These are phyloP conservation scores for Pholiota molesta DNA, from an alignment of 768 basidiomycete species.

Conservation along the genomic window DNA sequence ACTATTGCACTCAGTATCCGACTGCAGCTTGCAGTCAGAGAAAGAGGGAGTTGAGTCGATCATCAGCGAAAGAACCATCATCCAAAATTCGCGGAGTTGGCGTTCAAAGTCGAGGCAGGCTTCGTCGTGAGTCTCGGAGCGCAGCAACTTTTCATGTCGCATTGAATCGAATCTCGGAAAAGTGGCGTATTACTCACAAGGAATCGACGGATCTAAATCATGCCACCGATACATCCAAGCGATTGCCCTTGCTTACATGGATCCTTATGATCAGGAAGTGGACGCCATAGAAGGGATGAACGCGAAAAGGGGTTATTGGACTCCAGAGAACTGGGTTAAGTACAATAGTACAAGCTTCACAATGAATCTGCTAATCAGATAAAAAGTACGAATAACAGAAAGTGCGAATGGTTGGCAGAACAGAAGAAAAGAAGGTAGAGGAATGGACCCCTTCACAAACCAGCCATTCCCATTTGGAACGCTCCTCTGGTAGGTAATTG, in stretches of 20 bases:
- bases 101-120: conserved; percentile 13
- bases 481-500: conserved; percentile 43
- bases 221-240: not conserved
- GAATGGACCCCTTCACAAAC: conserved; percentile 37
- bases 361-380: conserved; percentile 22
- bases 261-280: not conserved
- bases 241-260: conserved; percentile 7
- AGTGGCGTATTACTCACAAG: not conserved
- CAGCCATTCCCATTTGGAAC: conserved; percentile 57
- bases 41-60: conserved; percentile 21
- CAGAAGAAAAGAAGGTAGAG: conserved; percentile 19
- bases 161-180: conserved; percentile 14
- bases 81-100: conserved; percentile 22
- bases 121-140: not conserved
- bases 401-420: conserved; percentile 24
- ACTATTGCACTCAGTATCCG: not conserved
- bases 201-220: not conserved
- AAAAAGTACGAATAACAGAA: conserved; percentile 18
- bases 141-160: conserved; percentile 19
- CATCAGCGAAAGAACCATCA: conserved; percentile 29
- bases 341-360: conserved; percentile 32
- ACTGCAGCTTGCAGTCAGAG: conserved; percentile 13
- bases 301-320: conserved; percentile 15
- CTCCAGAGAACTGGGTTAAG: conserved; percentile 27
- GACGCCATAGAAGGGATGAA: conserved; percentile 3